Evolutionary conservation across 202 grass and related monocot species (phyloP).

Genomic region (Alloteropsis angusta): DNA sequence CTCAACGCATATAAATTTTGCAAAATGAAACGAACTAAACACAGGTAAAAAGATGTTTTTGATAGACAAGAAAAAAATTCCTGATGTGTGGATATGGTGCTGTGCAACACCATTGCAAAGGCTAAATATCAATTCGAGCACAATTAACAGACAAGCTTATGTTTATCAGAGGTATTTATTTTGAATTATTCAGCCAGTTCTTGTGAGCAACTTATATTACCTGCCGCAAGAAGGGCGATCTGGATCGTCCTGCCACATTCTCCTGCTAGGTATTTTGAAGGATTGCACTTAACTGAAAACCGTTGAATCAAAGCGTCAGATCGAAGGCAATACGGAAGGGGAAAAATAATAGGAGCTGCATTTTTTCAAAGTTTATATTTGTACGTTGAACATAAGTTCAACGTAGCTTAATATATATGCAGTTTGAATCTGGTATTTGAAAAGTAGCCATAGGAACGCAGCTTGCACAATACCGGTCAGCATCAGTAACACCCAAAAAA

Average conservation of each 20-base stretch:
- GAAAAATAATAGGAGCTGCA: neutral
- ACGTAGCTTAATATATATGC: neutral
- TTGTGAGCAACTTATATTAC: constrained; percentile 27
- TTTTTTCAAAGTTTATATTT: neutral
- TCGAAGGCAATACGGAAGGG: neutral
- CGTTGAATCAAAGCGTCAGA: neutral
- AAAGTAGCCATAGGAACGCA: neutral
- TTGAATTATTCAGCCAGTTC: neutral
- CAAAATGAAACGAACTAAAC: too few relatives aligned
- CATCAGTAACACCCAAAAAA: neutral
- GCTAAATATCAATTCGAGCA: neutral
- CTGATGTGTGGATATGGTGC: neutral
- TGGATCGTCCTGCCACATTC: constrained; percentile 13
- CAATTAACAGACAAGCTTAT: neutral
- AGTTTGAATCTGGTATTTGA: neutral
- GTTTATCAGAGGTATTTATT: neutral
- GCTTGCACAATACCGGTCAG: neutral
- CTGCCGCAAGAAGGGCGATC: constrained; percentile 37
- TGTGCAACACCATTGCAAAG: neutral
- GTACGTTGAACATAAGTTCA: neutral
- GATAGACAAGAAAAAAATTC: neutral
- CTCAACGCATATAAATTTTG: too few relatives aligned
- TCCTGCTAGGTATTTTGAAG: constrained; percentile 26
- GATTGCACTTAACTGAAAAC: constrained; percentile 23
- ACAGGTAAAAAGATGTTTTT: neutral